A percentile compares a stretch with the other conserved stretches of the same genome.
Evolutionary conservation across 768 basidiomycete genomes (phyloP).

Genomic region (Gymnopilus dilepis): DNA sequence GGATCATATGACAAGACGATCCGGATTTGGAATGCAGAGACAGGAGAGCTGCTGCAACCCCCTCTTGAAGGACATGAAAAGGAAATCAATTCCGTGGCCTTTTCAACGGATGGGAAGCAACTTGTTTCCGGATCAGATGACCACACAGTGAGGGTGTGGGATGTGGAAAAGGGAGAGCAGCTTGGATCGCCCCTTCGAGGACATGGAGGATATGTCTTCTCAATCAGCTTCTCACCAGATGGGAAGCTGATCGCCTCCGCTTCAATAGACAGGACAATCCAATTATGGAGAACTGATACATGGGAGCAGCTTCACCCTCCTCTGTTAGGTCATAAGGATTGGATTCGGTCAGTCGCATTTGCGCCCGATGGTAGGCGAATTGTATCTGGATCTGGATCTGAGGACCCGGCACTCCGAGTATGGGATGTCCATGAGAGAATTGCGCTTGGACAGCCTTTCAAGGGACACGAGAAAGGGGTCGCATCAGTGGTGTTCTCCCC

Average conservation of each 20-base stretch:
- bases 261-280: no score
- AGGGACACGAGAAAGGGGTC: no score
- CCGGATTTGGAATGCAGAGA: conserved; percentile 20
- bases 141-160: conserved; percentile 17
- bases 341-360: no score
- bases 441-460: no score
- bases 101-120: conserved; percentile 11
- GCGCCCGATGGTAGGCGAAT: not conserved
- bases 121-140: conserved; percentile 14
- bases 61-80: no score
- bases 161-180: conserved; percentile 3
- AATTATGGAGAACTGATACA: no score
- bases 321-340: no score
- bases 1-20: conserved; percentile 12
- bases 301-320: no score
- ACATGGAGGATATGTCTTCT: not conserved
- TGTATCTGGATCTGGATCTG: not conserved
- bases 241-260: no score
- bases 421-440: no score
- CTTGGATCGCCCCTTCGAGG: not conserved
- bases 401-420: not conserved
- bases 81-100: not conserved
- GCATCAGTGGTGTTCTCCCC: no score
- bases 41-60: no score
- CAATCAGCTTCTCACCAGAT: not conserved